Base-by-base conservation (phyloP, 176 grass and related monocot species). In the Cymbopogon citratus region DNA sequence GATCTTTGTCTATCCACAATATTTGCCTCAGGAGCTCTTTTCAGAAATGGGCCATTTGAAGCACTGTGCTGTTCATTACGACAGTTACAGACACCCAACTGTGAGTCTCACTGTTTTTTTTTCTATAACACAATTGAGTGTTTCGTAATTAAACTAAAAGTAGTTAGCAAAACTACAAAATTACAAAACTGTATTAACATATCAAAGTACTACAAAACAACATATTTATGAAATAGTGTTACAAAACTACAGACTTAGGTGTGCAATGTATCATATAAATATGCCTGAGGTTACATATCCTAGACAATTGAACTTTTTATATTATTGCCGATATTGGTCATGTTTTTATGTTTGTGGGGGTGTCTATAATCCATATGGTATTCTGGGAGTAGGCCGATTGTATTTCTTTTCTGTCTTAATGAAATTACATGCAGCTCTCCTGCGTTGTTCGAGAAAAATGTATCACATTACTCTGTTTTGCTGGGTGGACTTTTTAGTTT, bases 21-120 rank as follows among this genome's bases (percentile, higher is more conserved):
- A 76, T 74, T 74, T 78, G 43, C 34, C 75, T 79, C 82, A 99
- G 96, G 96, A 99, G 85, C 80, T 95, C 36, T 99, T 99, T 72
- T 95, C 91, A 34, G 96, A 99, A 80, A 79, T 95, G 70, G 96
- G 96, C 52, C 87, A 90, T 80, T 88, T 99, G 84, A 95, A 95
- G 89, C 93, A 83, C 38, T 95, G 83, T 82, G 91, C 89, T 91
- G 91, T 99, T 93, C 96, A 99, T 90, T 99, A 95, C 43, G 89
- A 99, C 68, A 90, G 82, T 79, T 87, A 93, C 81, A 91, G 93
- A 27, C 89, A 34, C 59, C 79, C 96, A 76, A 95, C 89, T 69
- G 96, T 99, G 84, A 86, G 89, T 95, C 40, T 90, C 61, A 66
- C 60, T 23, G 3, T 33, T 9, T 71, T 48, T 49, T 78, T 83